Evolutionary conservation across 257 asterid species (phyloP), one percentile per base, ranked within the genome.

Genomic region (Solanum pimpinellifolium): DNA sequence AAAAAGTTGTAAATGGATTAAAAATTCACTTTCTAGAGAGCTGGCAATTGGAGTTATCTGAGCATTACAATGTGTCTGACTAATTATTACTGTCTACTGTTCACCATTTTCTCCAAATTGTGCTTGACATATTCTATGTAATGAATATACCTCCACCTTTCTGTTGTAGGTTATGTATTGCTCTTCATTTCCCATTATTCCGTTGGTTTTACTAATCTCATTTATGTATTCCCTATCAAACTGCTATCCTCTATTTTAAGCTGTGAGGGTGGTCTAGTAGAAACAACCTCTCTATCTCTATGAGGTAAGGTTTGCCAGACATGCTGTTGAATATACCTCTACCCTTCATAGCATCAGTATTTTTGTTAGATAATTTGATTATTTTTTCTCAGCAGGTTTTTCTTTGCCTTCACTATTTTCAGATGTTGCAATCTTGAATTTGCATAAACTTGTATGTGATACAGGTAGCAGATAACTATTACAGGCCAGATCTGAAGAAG

Each of bases 401-500:
- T 78, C 16, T 78, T 44, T 46, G 65, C 23, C 44, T 3, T 47
- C 27, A 29, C 25, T 80, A 10, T 46, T 47, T 47, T 52, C 39
- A 13, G n/a, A 25, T 77, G 68, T 80, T 27, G 47, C 27, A 6
- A 47, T 80, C 85, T 80, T 29, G 44, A 47, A 29, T 80, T 49
- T 80, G 68, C 69, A 10, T 29, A 42, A 13, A 23, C 56, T 59
- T 7, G 76, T 44, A 23, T 80, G 66, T 1, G 20, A 31, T 89
- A 87, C 89, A 96, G 98, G 98, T 96, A 83, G 92, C 90, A 31
- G 94, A 92, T 86, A 96, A 95, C 91, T 90, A 94, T 52, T 96
- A 95, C 90, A 92, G 98, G 92, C 98, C 98, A 20, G 99, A 96
- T 88, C 83, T 95, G 93, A 96, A 93, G 93, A 94, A 91, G 92